Percentiles rank a stretch among this genome's conserved stretches.
Conservation (phyloP, 345 rosid genomes). For the Sapria himalayana region DNA sequence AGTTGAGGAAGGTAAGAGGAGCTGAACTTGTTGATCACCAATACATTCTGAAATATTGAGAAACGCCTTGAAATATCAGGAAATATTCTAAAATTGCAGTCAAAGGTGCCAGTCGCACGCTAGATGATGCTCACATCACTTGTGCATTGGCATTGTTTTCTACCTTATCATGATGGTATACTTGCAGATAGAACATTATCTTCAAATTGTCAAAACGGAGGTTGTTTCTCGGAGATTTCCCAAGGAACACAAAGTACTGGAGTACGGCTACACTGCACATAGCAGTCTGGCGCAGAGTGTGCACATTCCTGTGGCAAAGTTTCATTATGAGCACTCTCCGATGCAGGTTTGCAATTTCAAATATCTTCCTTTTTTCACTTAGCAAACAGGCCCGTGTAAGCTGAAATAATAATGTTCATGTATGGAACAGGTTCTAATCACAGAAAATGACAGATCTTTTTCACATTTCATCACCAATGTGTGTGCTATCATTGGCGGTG, state of each 20-base stretch:
- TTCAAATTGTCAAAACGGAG: slow-evolving; percentile 87
- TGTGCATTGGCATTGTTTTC: too few species aligned
- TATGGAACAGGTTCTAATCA: slow-evolving; percentile 71
- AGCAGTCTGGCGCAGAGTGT: slow-evolving; percentile 64
- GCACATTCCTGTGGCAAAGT: slow-evolving; percentile 61
- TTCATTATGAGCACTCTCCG: slow-evolving; percentile 93
- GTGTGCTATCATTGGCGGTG: slow-evolving; percentile 90
- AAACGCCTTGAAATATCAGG: too few species aligned
- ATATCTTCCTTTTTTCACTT: too few species aligned
- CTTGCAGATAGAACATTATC: slow-evolving; percentile 96
- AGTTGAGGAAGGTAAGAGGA: too few species aligned
- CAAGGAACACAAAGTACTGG: slow-evolving; percentile 34
- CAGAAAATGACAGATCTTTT: slow-evolving; percentile 66
- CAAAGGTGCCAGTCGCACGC: too few species aligned
- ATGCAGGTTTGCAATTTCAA: slow-evolving; percentile 53
- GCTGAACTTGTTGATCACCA: too few species aligned
- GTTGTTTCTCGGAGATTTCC: slow-evolving; percentile 28
- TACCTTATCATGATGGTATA: too few species aligned
- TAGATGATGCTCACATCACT: too few species aligned
- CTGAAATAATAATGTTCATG: too few species aligned
- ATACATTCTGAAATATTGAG: too few species aligned
- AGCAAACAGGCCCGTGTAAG: too few species aligned
- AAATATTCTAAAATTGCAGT: too few species aligned
- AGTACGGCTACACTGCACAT: slow-evolving; percentile 92
- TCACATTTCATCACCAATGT: slow-evolving; percentile 87